These are phyloP conservation scores for Penicillium sp. DNA, from an alignment of 2,329 filamentous ascomycete genomes.

Conservation along the genomic window DNA sequence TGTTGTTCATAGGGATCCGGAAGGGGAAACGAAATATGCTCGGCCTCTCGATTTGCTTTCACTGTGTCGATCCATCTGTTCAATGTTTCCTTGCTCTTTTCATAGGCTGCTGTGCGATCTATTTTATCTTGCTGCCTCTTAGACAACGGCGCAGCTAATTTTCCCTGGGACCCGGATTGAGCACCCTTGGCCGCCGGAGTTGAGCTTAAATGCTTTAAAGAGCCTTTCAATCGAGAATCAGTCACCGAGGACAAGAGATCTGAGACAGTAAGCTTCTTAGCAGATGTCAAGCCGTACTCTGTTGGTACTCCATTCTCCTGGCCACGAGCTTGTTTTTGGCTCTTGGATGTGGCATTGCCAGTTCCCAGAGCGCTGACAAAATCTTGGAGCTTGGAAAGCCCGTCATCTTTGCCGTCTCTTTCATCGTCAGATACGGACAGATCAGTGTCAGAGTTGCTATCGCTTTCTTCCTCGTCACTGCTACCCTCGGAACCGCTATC, in stretches of 20 bases:
- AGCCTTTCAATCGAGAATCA: conserved; percentile 72
- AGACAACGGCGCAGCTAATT: conserved; percentile 76
- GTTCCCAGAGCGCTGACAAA: conserved; percentile 64
- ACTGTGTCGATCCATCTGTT: conserved; percentile 93
- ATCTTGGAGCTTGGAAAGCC: conserved; percentile 62
- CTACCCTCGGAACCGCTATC: conserved; percentile 25
- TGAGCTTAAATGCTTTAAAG: conserved; percentile 65
- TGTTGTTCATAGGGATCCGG: conserved; percentile 63
- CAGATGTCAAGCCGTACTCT: conserved; percentile 55
- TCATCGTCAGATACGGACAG: conserved; percentile 48
- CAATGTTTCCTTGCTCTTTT: conserved; percentile 87
- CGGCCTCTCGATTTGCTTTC: conserved; percentile 85
- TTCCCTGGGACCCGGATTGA: conserved; percentile 58
- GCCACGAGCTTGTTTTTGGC: conserved; percentile 38
- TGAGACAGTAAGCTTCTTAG: conserved; percentile 67
- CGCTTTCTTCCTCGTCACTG: conserved; percentile 41
- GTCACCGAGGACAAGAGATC: conserved; percentile 71
- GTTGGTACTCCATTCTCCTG: conserved; percentile 62
- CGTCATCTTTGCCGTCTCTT: conserved; percentile 44
- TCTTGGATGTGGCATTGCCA: conserved; percentile 31
- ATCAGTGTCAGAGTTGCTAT: conserved; percentile 49
- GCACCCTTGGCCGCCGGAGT: conserved; percentile 39
- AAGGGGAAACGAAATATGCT: conserved; percentile 84
- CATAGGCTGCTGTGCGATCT: conserved; percentile 76
- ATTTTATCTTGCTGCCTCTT: conserved; percentile 82